These are phyloP conservation scores for Phylloporus sp. DNA, from an alignment of 768 basidiomycete species.

Conservation along the genomic window DNA sequence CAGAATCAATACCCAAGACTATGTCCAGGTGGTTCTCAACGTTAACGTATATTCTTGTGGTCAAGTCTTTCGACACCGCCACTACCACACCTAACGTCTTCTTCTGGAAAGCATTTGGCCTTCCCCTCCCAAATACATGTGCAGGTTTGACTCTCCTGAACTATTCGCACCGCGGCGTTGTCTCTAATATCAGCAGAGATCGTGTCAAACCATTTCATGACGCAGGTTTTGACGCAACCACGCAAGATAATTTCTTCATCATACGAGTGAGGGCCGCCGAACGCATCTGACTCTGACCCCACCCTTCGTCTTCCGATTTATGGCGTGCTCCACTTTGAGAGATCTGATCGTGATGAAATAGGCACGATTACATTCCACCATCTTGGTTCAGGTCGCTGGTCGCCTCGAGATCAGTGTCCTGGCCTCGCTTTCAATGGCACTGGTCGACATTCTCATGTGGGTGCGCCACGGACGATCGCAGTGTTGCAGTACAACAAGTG, in stretches of 20 bases:
- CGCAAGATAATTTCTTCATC: neutral
- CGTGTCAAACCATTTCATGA: neutral
- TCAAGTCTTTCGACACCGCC: no score
- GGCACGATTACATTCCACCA: neutral
- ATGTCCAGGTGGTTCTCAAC: slow-evolving; percentile 12
- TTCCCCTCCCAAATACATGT: neutral
- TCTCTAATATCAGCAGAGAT: neutral
- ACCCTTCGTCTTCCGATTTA: slow-evolving; percentile 2
- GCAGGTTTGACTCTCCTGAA: neutral
- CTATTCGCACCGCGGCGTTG: neutral
- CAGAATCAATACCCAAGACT: neutral
- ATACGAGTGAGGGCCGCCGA: no score
- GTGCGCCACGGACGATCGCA: no score
- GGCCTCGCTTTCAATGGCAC: neutral
- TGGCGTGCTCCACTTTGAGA: slow-evolving; percentile 4
- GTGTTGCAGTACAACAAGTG: neutral
- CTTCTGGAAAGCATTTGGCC: neutral
- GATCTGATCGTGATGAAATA: neutral
- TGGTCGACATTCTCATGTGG: neutral
- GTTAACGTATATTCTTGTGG: slow-evolving; percentile 19
- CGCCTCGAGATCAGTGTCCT: neutral
- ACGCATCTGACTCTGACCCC: no score
- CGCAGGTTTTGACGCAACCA: neutral
- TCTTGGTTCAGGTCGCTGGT: neutral
- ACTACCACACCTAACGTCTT: neutral